Base-by-base conservation (phyloP, 2,329 filamentous ascomycete genomes). In the Diaporthe sp. region DNA sequence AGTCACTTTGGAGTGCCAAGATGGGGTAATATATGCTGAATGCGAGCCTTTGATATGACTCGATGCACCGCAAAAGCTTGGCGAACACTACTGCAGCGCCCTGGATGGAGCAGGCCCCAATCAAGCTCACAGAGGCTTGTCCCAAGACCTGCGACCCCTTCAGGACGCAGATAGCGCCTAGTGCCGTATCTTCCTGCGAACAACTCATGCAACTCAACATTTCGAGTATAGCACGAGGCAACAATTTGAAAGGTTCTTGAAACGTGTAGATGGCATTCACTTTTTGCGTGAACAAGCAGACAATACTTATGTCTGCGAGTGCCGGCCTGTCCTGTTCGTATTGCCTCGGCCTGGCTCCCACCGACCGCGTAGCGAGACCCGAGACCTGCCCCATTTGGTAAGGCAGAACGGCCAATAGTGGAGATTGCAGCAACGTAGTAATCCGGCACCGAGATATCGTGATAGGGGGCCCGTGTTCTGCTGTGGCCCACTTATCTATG, bases 1-100 rank as follows among this genome's bases (percentile, higher is more conserved):
- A 68, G 64, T 68, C 64, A 68, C 47, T 54, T 54, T 68, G 47
- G 47, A 45, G n/a, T 19, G 64, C 64, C 64, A 68, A 68, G 64
- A 68, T 68, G 47, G 33, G 17, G 47, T 54, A 68, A 68, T 68
- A 28, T 54, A 68, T n/a, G 47, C 54, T 30, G 19, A 19, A 54
- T 68, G 64, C 47, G 33, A 68, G 64, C 47, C 64, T 68, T 30
- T 54, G 47, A 54, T 68, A 68, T 68, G 33, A 68, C n/a, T 68
- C 64, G 64, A 68, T 68, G 64, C 64, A 68, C 64, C n/a, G n/a
- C 64, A 38, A 68, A 52, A 68, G 64, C 64, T 68, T 68, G 64
- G 64, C 64, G 64, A 68, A 68, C 47, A 54, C 64, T 40, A 68
- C 64, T 52, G 61, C 61, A 52, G 61, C 61, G 61, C 61, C 61